Evolutionary conservation across 352 stramenopile species (phyloP).

Genomic region (Phytophthora vignae): DNA sequence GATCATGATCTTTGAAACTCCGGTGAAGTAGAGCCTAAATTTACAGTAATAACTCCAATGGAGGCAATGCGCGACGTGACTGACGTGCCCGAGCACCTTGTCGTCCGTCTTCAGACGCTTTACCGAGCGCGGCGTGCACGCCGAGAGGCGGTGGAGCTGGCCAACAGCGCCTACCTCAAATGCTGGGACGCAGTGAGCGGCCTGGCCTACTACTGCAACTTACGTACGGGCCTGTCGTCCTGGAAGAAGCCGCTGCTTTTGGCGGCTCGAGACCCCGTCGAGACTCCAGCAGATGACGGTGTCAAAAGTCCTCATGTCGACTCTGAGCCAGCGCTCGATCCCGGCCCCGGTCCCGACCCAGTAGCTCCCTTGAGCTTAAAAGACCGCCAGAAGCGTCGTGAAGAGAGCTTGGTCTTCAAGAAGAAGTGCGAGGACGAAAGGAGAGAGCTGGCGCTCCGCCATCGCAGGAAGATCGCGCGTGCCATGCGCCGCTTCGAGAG

Average conservation of each 20-base stretch:
- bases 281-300: background rate
- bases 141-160: conserved; percentile 35
- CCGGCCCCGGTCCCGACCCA: conserved; percentile 4
- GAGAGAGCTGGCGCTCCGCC: conserved; percentile 32
- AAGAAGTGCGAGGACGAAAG: conserved; percentile 46
- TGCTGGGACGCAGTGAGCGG: conserved; percentile 53
- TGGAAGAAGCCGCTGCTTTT: conserved; percentile 61
- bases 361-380: conserved; percentile 32
- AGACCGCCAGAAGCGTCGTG: conserved; percentile 33
- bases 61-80: background rate
- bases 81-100: conserved; percentile 23
- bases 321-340: background rate
- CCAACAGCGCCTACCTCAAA: conserved; percentile 50
- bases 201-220: conserved; percentile 61
- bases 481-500: conserved; percentile 50
- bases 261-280: conserved; percentile 26
- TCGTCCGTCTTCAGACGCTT: conserved; percentile 47
- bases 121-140: conserved; percentile 43
- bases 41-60: background rate
- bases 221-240: conserved; percentile 47
- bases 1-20: too few relatives aligned
- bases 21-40: background rate
- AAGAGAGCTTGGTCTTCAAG: conserved; percentile 48
- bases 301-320: background rate
- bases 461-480: conserved; percentile 47